phyloP scores from a whole-genome alignment of 2,329 filamentous ascomycete species.

The Akanthomyces lecanii region DNA sequence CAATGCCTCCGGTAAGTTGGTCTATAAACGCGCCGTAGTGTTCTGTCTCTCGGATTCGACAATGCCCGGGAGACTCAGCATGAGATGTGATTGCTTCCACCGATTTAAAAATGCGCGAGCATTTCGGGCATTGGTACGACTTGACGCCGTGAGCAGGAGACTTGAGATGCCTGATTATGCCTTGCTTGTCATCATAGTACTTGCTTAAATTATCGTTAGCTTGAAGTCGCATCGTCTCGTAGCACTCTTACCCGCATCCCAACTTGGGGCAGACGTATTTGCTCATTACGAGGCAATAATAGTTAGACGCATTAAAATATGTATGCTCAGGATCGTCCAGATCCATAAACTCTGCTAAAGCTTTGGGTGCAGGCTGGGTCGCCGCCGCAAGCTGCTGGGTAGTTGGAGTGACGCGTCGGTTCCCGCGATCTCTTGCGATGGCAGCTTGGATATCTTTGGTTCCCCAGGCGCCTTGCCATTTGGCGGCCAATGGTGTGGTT shows the following conservation, averaged over 20 bases:
- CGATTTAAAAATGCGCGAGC: slow-evolving; percentile 20
- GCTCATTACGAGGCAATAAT: background rate
- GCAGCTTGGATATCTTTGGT: background rate
- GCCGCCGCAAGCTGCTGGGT: background rate
- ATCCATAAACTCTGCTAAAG: background rate
- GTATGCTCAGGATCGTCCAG: background rate
- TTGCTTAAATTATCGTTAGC: slow-evolving; percentile 9
- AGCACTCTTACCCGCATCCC: slow-evolving; percentile 8
- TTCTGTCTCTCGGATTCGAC: slow-evolving; percentile 8
- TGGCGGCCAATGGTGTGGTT: background rate
- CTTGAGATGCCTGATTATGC: background rate
- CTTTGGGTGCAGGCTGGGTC: background rate
- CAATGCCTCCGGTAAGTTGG: slow-evolving; percentile 30
- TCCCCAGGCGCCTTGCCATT: slow-evolving; percentile 12
- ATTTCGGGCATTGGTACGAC: slow-evolving; percentile 22
- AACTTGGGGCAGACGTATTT: slow-evolving; percentile 15
- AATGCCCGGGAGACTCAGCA: slow-evolving; percentile 10
- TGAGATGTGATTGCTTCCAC: slow-evolving; percentile 5
- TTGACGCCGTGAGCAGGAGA: slow-evolving; percentile 4
- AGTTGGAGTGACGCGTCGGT: background rate
- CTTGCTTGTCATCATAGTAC: slow-evolving; percentile 6
- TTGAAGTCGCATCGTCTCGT: background rate
- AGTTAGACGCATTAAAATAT: slow-evolving; percentile 1
- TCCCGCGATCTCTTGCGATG: background rate
- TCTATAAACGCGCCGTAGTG: slow-evolving; percentile 26